Percentiles rank a stretch among this genome's conserved stretches.
These are phyloP conservation scores for Linum trigynum DNA, from an alignment of 345 rosid species.

Conservation along the genomic window DNA sequence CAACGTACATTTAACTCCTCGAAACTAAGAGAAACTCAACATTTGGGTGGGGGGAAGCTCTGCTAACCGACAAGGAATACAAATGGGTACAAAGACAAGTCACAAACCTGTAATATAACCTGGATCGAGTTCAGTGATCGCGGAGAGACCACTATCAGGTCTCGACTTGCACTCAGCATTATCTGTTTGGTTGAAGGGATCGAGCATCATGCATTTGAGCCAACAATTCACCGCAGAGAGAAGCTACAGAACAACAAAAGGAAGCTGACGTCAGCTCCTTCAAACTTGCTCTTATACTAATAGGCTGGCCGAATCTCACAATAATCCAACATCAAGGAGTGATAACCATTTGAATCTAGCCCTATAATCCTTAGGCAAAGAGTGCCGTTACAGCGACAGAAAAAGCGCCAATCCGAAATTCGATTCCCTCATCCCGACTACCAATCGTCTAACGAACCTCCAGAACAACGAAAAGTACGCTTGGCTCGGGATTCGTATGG, in stretches of 20 bases:
- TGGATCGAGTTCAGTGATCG: constrained; percentile 95
- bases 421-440: no score
- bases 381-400: no score
- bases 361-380: no score
- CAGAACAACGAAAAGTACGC: no score
- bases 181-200: constrained; percentile 93
- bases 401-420: no score
- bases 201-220: constrained; percentile 88
- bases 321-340: background rate
- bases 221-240: constrained; percentile 98
- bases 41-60: background rate
- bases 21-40: background rate
- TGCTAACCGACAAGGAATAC: background rate
- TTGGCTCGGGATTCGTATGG: no score
- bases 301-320: background rate
- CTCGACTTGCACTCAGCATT: constrained; percentile 95
- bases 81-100: background rate
- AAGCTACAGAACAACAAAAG: constrained; percentile 37
- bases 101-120: constrained; percentile 77
- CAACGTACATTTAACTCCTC: background rate
- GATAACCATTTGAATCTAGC: no score
- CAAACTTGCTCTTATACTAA: no score
- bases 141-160: constrained; percentile 93
- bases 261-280: background rate
- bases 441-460: no score